These are phyloP conservation scores for Paecilomyces formosus DNA, from an alignment of 2,329 filamentous ascomycete species.

Conservation along the genomic window DNA sequence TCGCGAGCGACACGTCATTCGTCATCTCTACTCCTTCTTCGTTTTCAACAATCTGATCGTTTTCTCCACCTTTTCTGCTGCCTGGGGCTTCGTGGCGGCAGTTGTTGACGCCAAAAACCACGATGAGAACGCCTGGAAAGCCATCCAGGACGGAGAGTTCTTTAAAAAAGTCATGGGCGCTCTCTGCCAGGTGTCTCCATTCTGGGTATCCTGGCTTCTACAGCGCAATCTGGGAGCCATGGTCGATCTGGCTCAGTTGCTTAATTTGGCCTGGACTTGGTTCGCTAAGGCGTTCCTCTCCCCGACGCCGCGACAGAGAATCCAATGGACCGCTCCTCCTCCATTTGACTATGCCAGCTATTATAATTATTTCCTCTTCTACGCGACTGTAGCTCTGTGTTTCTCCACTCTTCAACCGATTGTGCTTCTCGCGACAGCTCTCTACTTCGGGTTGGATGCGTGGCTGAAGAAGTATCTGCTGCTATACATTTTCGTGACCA, in stretches of 20 bases:
- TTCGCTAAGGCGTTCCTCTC: slow-evolving; percentile 76
- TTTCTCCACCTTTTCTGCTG: slow-evolving; percentile 82
- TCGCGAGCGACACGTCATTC: slow-evolving; percentile 82
- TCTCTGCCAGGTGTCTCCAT: slow-evolving; percentile 74
- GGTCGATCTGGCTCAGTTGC: slow-evolving; percentile 85
- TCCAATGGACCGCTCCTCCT: slow-evolving; percentile 86
- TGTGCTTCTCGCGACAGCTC: slow-evolving; percentile 72
- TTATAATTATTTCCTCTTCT: slow-evolving; percentile 97
- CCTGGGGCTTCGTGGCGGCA: slow-evolving; percentile 64
- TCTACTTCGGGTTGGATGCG: slow-evolving; percentile 84
- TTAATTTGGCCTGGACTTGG: slow-evolving; percentile 76
- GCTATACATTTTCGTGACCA: slow-evolving; percentile 91
- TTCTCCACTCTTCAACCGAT: slow-evolving; percentile 83
- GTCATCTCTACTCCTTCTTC: slow-evolving; percentile 91
- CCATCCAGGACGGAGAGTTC: slow-evolving; percentile 58
- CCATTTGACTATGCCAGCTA: slow-evolving; percentile 93
- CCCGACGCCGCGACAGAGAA: slow-evolving; percentile 83
- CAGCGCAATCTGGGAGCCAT: slow-evolving; percentile 90
- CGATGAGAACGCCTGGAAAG: slow-evolving; percentile 58
- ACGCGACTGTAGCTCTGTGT: slow-evolving; percentile 78
- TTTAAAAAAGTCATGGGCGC: slow-evolving; percentile 61
- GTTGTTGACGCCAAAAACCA: slow-evolving; percentile 54
- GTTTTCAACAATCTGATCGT: slow-evolving; percentile 94
- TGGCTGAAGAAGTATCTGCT: slow-evolving; percentile 93
- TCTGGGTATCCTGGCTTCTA: slow-evolving; percentile 90